Evolutionary conservation across 2,329 filamentous ascomycete species (phyloP).

Genomic region (Parastagonospora nodorum): DNA sequence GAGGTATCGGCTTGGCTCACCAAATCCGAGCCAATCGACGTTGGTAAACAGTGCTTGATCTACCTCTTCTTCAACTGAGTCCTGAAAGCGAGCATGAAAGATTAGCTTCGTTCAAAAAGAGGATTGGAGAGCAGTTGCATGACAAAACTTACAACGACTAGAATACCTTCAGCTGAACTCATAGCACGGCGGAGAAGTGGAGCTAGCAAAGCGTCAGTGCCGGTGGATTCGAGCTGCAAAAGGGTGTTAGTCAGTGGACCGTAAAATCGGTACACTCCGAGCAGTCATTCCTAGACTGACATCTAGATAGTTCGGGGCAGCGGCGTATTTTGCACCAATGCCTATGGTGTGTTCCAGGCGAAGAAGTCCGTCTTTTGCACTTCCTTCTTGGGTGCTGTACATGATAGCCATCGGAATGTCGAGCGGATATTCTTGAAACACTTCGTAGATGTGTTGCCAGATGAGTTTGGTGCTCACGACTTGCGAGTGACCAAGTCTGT

Average conservation of each 20-base stretch:
- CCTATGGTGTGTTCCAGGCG: constrained; percentile 5
- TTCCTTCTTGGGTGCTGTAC: constrained; percentile 2
- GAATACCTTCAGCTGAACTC: not conserved
- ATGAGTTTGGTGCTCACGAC: not conserved
- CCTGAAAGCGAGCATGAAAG: not conserved
- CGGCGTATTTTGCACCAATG: not conserved
- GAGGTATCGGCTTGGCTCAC: constrained; percentile 7
- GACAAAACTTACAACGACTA: not conserved
- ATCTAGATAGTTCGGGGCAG: constrained; percentile 2
- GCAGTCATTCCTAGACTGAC: not conserved
- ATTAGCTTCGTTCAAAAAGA: too few relatives aligned
- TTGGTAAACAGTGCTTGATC: not conserved
- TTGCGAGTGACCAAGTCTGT: not conserved
- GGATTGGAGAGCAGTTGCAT: too few relatives aligned
- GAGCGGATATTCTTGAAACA: constrained; percentile 1
- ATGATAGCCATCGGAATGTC: constrained; percentile 9
- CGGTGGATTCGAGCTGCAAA: not conserved
- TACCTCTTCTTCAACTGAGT: not conserved
- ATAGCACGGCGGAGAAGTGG: not conserved
- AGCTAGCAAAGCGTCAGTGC: not conserved
- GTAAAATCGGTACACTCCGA: not conserved
- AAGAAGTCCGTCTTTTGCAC: not conserved
- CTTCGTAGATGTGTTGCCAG: constrained; percentile 8
- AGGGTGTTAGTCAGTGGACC: not conserved
- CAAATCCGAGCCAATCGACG: constrained; percentile 7